Base-by-base conservation (phyloP, 2,329 filamentous ascomycete species). In the Penicillium sp. region DNA sequence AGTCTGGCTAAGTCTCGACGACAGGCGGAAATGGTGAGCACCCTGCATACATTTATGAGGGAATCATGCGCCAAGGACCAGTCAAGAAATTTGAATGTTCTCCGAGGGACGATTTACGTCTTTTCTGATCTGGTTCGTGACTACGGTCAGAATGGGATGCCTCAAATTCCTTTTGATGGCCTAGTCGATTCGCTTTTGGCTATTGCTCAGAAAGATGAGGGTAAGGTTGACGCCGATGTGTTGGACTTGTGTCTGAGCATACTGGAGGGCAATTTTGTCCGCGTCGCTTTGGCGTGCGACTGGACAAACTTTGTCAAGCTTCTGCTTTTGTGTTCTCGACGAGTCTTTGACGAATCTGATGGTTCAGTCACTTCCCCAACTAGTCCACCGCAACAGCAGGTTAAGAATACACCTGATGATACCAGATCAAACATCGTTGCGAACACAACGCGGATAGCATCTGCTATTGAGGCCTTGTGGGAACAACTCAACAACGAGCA, bases 41-140 rank as follows among this genome's bases (percentile, higher is more conserved):
- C 60, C 8, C 61, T 76, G 6, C 62, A 72, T 54, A 58, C 60
- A 3, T 74, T 75, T 33, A 53, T 76, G 30, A 59, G 64, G 44
- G 66, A 70, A 31, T 65, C 63, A 16, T 64, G 48, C 31, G 46
- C 65, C 11, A 65, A 61, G 20, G 67, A 71, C 20, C 51, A 67
- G n/a, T 58, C 62, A 30, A 67, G 68, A n/a, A 73, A 73, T 45
- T 55, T 72, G 28, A 73, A 74, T 48, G 66, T 74, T 24, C 59
- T 71, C 36, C 72, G 72, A 18, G 74, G 74, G 20, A 65, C 71
- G 4, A 63, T 75, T 8, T 69, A 74, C 52, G 66, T 72, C 28
- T 73, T 75, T 43, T 67, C 69, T 2, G 73, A 75, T 51, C 63
- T 75, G 38, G 58, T 74, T 44, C 66, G 69, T 41, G 69, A 70